Conservation (phyloP, 2,329 filamentous ascomycete genomes). For the Colletotrichum neosansevieriae region DNA sequence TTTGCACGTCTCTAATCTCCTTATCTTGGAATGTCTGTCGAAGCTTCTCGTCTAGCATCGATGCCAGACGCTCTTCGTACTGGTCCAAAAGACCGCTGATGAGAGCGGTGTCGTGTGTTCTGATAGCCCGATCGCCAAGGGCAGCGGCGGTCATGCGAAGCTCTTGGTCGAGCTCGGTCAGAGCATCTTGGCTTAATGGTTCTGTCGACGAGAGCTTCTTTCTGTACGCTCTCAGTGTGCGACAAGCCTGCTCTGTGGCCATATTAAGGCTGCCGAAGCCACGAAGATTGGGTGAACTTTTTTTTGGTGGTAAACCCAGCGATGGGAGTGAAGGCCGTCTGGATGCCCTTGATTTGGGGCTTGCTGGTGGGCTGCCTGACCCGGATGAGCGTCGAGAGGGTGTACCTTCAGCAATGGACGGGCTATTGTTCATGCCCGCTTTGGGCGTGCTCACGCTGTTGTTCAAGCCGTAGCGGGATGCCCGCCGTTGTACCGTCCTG, state of each 20-base stretch:
- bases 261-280: constrained; percentile 69
- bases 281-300: constrained; percentile 61
- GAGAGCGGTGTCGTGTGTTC: constrained; percentile 70
- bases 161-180: constrained; percentile 75
- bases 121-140: constrained; percentile 67
- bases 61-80: constrained; percentile 79
- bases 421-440: constrained; percentile 54
- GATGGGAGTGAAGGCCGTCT: constrained; percentile 68
- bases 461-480: constrained; percentile 63
- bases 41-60: constrained; percentile 79
- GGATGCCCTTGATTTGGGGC: constrained; percentile 60
- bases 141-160: constrained; percentile 72
- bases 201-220: constrained; percentile 71
- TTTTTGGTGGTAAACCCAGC: constrained; percentile 60
- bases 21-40: constrained; percentile 57
- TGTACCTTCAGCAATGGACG: constrained; percentile 59
- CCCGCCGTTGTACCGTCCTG: constrained; percentile 64
- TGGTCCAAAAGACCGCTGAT: constrained; percentile 75
- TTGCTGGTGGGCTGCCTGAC: constrained; percentile 62
- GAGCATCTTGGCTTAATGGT: constrained; percentile 66
- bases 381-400: constrained; percentile 62
- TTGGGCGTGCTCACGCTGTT: constrained; percentile 52
- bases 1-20: constrained; percentile 46
- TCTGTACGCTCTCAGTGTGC: constrained; percentile 71
- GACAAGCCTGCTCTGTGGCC: constrained; percentile 74